Percentiles rank a stretch among this genome's conserved stretches.
Conservation (phyloP, 108 stramenopile genomes). For the Stephanodiscus triporus region DNA sequence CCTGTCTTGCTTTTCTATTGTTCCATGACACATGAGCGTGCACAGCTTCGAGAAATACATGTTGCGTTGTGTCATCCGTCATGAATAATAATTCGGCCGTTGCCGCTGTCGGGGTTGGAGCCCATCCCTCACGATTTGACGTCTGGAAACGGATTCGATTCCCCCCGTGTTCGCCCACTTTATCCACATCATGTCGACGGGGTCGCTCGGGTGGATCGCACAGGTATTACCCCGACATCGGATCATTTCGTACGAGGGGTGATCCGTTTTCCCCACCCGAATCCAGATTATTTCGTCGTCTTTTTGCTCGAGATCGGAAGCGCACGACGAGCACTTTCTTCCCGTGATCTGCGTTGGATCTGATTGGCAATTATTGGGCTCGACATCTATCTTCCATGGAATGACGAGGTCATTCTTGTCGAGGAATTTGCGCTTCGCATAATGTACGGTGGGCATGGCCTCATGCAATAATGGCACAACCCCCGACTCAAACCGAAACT, state of each 20-base stretch:
- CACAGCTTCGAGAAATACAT: too few relatives aligned
- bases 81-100: conserved; percentile 1
- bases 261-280: not conserved
- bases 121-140: conserved; percentile 1
- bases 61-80: too few relatives aligned
- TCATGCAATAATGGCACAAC: too few relatives aligned
- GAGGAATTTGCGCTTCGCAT: not conserved
- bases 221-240: not conserved
- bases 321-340: not conserved
- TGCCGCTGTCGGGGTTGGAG: not conserved
- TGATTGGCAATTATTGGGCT: not conserved
- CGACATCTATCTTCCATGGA: not conserved
- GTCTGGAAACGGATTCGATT: not conserved
- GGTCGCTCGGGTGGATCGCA: not conserved
- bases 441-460: conserved; percentile 7
- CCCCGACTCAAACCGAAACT: too few relatives aligned
- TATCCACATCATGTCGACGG: not conserved
- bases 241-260: not conserved
- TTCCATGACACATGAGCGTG: too few relatives aligned
- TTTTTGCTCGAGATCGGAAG: not conserved
- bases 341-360: not conserved
- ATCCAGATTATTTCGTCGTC: not conserved
- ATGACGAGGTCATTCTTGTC: not conserved
- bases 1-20: too few relatives aligned
- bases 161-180: not conserved